Evolutionary conservation across 352 stramenopile species (phyloP), one percentile per base, ranked within the genome.

Genomic region (Phytophthora vignae): DNA sequence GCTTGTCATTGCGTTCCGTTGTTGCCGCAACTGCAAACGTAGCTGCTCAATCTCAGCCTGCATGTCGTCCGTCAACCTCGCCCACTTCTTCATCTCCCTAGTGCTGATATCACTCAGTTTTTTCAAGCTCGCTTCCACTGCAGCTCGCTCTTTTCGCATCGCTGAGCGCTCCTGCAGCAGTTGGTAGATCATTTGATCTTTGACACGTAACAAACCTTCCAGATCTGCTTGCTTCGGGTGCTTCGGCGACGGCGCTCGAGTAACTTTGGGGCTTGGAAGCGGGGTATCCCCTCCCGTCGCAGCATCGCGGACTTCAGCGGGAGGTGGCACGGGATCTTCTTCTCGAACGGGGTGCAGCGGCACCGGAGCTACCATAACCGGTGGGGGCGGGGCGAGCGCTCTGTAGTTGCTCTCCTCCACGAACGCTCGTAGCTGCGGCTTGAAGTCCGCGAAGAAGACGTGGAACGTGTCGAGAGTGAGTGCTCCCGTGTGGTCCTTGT

Each of bases 101-200:
- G 87, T 91, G 56, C 87, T 96, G 42, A 94, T 68, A 3, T 87
- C 74, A 22, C 79, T 94, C 40, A 96, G 59, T 11, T 92, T 79
- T 14, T 90, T 80, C 3, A 94, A 67, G 54, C 89, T 83, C 3
- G 73, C 42, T 64, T 94, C 85, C 21, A 85, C 62, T 8, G 77
- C 64, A 10, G 79, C 67, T 11, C 79, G 81, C 52, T 94, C 75
- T 31, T 78, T 82, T 21, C 87, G 78, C 72, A 93, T 71, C 8
- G 73, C 57, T 5, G 81, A 79, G 5, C 87, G 82, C 52, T 96
- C 85, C 54, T 91, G 87, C 10, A 95, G 65, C 17, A 96, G 60
- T 55, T 92, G 77, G 66, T 90, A 95, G 42, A 95, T 94, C 80
- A 94, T 92, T 73, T 96, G 79, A 64, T 96, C 89, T 60, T 95